Conservation (phyloP, 257 asterid species). For the Craterostigma plantagineum region DNA sequence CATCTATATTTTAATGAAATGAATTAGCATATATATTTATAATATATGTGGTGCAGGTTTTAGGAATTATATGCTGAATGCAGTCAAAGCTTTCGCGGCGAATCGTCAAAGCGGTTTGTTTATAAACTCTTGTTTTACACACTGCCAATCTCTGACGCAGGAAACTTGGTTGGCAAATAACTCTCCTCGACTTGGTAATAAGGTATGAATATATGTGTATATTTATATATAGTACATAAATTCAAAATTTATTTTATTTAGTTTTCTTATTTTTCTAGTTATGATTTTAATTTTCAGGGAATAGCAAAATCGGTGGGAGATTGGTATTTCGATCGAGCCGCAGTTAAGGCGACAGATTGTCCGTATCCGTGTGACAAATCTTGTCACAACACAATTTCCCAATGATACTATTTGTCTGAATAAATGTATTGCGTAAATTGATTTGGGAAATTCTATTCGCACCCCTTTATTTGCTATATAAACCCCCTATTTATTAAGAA, state of each 20-base stretch:
- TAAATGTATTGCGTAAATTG: no score
- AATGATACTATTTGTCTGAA: conserved; percentile 17
- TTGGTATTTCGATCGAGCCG: conserved; percentile 64
- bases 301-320: conserved; percentile 79
- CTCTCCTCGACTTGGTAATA: conserved; percentile 45
- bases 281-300: conserved; percentile 30
- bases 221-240: no score
- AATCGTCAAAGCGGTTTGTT: conserved; percentile 45
- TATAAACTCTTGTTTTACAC: conserved; percentile 86
- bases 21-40: no score
- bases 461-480: no score
- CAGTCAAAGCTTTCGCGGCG: conserved; percentile 28
- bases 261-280: no score
- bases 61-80: conserved; percentile 44
- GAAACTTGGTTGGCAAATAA: conserved; percentile 78
- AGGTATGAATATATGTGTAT: no score
- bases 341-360: conserved; percentile 48
- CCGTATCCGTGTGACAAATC: conserved; percentile 80
- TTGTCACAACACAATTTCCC: conserved; percentile 82
- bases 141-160: conserved; percentile 93
- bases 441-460: no score
- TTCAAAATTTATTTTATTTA: no score
- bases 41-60: conserved; percentile 22
- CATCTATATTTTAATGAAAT: no score
- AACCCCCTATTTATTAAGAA: no score